Evolutionary conservation across 768 basidiomycete species (phyloP).

Genomic region (Fomitopsis serialis): DNA sequence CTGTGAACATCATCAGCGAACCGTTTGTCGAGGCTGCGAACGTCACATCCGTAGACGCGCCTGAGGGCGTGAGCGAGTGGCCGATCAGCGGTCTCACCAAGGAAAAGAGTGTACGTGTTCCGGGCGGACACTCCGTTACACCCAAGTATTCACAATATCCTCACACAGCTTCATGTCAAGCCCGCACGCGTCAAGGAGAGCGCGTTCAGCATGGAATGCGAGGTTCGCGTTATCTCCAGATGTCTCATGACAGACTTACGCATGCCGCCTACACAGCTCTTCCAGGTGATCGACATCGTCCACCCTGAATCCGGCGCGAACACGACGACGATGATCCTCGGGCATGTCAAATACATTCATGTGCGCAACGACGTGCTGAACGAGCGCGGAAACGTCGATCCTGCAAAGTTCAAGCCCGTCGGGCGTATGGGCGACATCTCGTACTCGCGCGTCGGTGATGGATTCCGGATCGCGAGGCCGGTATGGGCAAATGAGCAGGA

Average conservation of each 20-base stretch:
- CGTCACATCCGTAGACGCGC: constrained; percentile 31
- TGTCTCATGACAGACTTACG: not conserved
- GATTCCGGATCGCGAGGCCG: constrained; percentile 16
- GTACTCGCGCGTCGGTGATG: constrained; percentile 24
- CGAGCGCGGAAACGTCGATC: constrained; percentile 29
- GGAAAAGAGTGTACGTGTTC: constrained; percentile 26
- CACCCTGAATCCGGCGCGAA: constrained; percentile 22
- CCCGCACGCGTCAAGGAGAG: constrained; percentile 39
- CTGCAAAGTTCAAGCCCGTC: constrained; percentile 30
- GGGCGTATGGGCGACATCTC: constrained; percentile 34
- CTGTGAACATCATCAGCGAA: constrained; percentile 54
- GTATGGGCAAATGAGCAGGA: constrained; percentile 10
- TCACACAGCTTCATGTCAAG: constrained; percentile 31
- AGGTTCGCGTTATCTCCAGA: constrained; percentile 21
- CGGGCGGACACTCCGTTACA: not conserved
- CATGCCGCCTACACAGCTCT: constrained; percentile 20
- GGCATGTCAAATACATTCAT: constrained; percentile 34
- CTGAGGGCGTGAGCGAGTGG: constrained; percentile 36
- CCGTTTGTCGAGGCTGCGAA: constrained; percentile 37
- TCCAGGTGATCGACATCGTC: constrained; percentile 28
- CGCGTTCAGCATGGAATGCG: constrained; percentile 45
- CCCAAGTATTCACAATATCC: not conserved
- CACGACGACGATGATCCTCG: constrained; percentile 31
- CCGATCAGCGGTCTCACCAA: constrained; percentile 36
- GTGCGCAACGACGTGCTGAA: constrained; percentile 36